Evolutionary conservation across 1,284 basidiomycete genomes (phyloP), one percentile per base, ranked within the genome.

Genomic region (Ganoderma resinaceum): DNA sequence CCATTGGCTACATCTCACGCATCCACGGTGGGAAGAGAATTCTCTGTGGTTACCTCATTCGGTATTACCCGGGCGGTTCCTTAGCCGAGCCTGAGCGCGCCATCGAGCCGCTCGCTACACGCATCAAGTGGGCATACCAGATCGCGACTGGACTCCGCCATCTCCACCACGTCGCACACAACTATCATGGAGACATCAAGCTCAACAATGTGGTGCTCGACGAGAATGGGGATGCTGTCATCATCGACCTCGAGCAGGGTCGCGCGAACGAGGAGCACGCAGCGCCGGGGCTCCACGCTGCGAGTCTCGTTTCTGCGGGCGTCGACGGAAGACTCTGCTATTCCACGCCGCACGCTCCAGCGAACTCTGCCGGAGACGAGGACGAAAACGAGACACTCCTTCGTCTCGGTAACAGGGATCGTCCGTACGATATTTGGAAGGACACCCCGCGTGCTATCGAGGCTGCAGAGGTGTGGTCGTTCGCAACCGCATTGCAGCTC

Each of bases 161-260:
- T 31, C 20, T 62, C 3, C 67, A 68, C 12, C n/a, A 42, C 16
- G 60, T 64, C 6, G 63, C 60, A 18, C 63, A 40, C 20, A 68
- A 63, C 4, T 68, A 68, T 35, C 67, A 62, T 29, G 67, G 63
- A 5, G 64, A 68, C 23, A 57, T 68, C 43, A 68, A 68, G 60
- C 63, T 62, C n/a, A 43, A 60, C 63, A 68, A 68, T n/a, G 52
- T 58, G 1, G 57, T 68, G 5, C 53, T 68, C 5, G 67, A 68
- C 61, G 67, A 52, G 63, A 26, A 68, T 33, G 63, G 62, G 38
- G 26, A 68, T 29, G 60, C 61, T 0, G 37, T 62, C 12, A 42
- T 65, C 31, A 68, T 68, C 43, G 67, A 68, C 61, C 58, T 62
- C n/a, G 67, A 68, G 63, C 67, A 68, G 42, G 53, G 59, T 7